Evolutionary conservation across 139 green algal species (phyloP).

Genomic region (Micractinium sp.): DNA sequence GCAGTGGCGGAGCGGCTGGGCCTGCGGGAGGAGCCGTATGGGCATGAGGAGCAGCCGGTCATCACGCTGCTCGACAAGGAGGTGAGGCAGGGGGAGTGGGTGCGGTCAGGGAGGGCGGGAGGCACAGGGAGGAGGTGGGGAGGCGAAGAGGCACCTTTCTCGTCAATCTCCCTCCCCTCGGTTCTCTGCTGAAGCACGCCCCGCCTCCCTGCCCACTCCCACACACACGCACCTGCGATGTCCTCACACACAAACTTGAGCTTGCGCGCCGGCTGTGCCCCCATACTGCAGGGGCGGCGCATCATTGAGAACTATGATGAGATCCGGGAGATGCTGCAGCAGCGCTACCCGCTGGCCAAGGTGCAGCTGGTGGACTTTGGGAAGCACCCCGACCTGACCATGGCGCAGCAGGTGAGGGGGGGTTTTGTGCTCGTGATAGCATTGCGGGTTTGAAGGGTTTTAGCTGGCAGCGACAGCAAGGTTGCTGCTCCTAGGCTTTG

Average conservation of each 20-base stretch:
- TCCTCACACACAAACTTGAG: neutral
- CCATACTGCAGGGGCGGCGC: neutral
- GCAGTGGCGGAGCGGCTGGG: constrained; percentile 1
- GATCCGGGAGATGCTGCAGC: neutral
- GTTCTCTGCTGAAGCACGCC: too few species aligned
- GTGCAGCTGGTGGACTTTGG: constrained; percentile 8
- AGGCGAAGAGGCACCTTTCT: neutral
- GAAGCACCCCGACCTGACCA: constrained; percentile 19
- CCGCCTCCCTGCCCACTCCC: too few species aligned
- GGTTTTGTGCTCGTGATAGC: too few species aligned
- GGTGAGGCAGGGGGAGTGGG: neutral
- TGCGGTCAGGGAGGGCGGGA: neutral
- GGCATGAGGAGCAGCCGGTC: neutral
- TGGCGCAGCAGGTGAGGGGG: constrained; percentile 14
- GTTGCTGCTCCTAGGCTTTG: too few species aligned
- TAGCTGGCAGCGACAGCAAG: too few species aligned
- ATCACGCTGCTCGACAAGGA: constrained; percentile 19
- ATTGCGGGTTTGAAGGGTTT: neutral
- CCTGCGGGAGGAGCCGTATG: neutral
- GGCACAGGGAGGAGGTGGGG: too few species aligned
- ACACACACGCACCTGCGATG: neutral
- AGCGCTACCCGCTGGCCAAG: neutral
- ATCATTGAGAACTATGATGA: constrained; percentile 16
- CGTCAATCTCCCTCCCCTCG: neutral
- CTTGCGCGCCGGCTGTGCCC: neutral